Evolutionary conservation across 257 asterid genomes (phyloP).

Genomic region (Rauvolfia tetraphylla): DNA sequence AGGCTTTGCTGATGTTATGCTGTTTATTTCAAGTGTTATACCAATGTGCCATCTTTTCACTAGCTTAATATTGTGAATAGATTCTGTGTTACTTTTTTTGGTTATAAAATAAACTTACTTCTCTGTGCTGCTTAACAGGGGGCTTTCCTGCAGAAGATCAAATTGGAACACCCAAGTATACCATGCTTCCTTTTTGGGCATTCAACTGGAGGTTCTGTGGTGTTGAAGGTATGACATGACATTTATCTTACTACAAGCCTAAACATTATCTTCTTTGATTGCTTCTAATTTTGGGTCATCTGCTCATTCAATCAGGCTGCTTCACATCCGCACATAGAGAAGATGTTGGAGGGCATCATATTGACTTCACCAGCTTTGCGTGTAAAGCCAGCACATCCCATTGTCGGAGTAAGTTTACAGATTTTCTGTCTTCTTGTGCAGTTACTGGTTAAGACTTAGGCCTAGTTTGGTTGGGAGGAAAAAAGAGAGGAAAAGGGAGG

Average conservation of each 20-base stretch:
- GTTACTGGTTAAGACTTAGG: neutral
- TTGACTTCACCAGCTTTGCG: constrained; percentile 98
- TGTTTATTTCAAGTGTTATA: neutral
- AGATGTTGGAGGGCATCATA: constrained; percentile 85
- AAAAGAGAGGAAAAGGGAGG: no score
- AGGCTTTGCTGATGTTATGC: neutral
- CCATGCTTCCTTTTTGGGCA: constrained; percentile 98
- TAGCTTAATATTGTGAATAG: neutral
- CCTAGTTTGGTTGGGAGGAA: no score
- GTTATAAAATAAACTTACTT: neutral
- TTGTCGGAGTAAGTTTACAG: constrained; percentile 72
- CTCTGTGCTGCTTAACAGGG: constrained; percentile 40
- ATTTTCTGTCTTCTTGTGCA: neutral
- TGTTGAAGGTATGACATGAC: constrained; percentile 61
- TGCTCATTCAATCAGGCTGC: constrained; percentile 59
- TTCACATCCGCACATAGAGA: constrained; percentile 64
- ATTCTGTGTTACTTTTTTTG: neutral
- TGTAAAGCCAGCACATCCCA: constrained; percentile 96
- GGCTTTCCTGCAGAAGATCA: constrained; percentile 71
- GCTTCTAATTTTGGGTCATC: neutral
- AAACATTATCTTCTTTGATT: neutral
- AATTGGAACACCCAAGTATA: constrained; percentile 61
- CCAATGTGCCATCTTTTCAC: neutral
- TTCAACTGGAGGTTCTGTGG: constrained; percentile 98
- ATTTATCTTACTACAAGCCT: neutral